Conservation (phyloP, 495 filamentous ascomycete genomes). For the Neurospora sp. region DNA sequence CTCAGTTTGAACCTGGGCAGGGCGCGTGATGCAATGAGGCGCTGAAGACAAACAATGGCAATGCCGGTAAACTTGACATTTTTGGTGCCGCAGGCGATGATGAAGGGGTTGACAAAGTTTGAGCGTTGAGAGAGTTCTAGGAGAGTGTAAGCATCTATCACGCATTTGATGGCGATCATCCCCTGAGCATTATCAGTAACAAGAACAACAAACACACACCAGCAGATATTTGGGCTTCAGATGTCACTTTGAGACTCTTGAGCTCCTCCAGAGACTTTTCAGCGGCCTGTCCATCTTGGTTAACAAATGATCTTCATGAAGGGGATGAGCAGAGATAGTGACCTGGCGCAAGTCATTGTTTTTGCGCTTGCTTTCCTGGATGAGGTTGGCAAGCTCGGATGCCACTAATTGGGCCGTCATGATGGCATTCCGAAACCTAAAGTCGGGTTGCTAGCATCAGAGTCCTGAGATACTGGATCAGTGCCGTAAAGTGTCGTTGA, state of each 20-base stretch:
- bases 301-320: slow-evolving; percentile 12
- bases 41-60: slow-evolving; percentile 77
- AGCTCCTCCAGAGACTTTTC: slow-evolving; percentile 90
- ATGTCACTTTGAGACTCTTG: slow-evolving; percentile 64
- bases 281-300: slow-evolving; percentile 53
- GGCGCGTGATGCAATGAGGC: slow-evolving; percentile 70
- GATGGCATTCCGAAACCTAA: slow-evolving; percentile 27
- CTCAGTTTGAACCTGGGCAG: slow-evolving; percentile 62
- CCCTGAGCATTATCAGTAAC: background rate
- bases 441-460: background rate
- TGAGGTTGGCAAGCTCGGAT: slow-evolving; percentile 80
- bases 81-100: slow-evolving; percentile 79
- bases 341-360: slow-evolving; percentile 81
- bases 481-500: background rate
- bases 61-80: slow-evolving; percentile 84
- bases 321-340: slow-evolving; percentile 12
- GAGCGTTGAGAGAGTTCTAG: slow-evolving; percentile 73
- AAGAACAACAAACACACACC: slow-evolving; percentile 41
- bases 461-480: background rate
- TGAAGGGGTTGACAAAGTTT: slow-evolving; percentile 81
- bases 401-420: slow-evolving; percentile 93
- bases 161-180: too few species aligned
- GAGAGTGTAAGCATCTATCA: slow-evolving; percentile 6
- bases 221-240: slow-evolving; percentile 73
- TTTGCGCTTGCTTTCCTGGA: slow-evolving; percentile 93